These are phyloP conservation scores for Pestalotiopsis sp. DNA, from an alignment of 2,329 filamentous ascomycete species.

Conservation along the genomic window DNA sequence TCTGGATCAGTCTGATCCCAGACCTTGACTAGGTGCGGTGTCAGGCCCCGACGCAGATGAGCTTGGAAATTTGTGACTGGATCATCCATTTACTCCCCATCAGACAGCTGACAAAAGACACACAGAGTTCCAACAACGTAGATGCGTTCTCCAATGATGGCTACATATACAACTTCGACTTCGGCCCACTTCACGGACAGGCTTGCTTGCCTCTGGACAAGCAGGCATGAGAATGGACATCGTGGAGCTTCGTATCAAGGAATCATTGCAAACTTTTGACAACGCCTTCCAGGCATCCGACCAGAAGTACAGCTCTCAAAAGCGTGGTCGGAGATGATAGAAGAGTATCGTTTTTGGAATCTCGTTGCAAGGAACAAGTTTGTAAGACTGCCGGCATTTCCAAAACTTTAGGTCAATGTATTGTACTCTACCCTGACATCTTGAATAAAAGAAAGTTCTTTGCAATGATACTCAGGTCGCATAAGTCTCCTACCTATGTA, in stretches of 20 bases:
- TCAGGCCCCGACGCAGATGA: not conserved
- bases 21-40: not conserved
- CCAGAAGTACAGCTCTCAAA: no score
- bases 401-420: no score
- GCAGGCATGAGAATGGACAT: not conserved
- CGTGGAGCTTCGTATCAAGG: not conserved
- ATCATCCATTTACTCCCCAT: no score
- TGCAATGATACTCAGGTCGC: no score
- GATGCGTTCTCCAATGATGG: not conserved
- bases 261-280: not conserved
- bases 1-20: not conserved
- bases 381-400: no score
- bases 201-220: not conserved
- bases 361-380: no score
- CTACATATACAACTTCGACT: not conserved
- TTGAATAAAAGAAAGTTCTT: no score
- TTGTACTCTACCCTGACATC: no score
- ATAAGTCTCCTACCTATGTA: no score
- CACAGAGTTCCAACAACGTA: not conserved
- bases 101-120: not conserved
- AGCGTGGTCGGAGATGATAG: no score
- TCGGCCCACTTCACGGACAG: not conserved
- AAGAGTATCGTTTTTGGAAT: no score
- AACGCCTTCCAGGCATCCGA: no score
- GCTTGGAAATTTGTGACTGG: not conserved